Percentiles rank a stretch among this genome's conserved stretches.
phyloP scores from a whole-genome alignment of 352 stramenopile species.

The Phytophthora citricola region DNA sequence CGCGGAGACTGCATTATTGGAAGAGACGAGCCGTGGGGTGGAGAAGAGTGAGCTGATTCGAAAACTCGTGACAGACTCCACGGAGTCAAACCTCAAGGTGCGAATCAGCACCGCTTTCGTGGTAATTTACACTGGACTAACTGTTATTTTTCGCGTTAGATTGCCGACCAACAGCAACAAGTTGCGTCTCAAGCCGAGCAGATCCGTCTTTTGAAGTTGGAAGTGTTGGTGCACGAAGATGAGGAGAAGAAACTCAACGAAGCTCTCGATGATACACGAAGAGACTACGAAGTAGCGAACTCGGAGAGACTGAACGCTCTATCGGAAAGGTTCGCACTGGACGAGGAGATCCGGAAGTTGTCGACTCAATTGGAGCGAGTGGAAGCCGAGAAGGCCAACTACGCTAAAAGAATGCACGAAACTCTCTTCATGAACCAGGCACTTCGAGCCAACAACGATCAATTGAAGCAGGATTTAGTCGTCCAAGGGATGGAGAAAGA shows the following conservation, averaged over 20 bases:
- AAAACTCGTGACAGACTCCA: conserved; percentile 54
- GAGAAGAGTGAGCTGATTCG: conserved; percentile 62
- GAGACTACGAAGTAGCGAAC: conserved; percentile 75
- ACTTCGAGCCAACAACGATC: conserved; percentile 65
- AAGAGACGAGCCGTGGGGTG: conserved; percentile 42
- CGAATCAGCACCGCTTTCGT: too few relatives aligned
- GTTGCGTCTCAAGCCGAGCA: conserved; percentile 49
- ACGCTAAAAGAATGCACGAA: conserved; percentile 74
- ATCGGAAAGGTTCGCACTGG: conserved; percentile 59
- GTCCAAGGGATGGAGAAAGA: conserved; percentile 70
- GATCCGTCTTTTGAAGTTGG: conserved; percentile 64
- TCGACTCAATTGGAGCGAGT: conserved; percentile 56
- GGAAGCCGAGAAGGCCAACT: conserved; percentile 65
- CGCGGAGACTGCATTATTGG: conserved; percentile 34
- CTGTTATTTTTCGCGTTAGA: conserved; percentile 19
- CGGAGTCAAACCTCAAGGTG: conserved; percentile 44
- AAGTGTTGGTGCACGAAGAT: conserved; percentile 78
- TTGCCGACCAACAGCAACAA: conserved; percentile 48
- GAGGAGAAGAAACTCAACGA: conserved; percentile 67
- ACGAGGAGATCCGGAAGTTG: conserved; percentile 73
- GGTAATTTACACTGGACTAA: too few relatives aligned
- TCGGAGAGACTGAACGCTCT: conserved; percentile 70
- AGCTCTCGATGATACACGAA: conserved; percentile 58
- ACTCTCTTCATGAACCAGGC: conserved; percentile 82
- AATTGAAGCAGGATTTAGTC: conserved; percentile 63